These are phyloP conservation scores for Solioccasus polychromus DNA, from an alignment of 768 basidiomycete species.

Conservation along the genomic window DNA sequence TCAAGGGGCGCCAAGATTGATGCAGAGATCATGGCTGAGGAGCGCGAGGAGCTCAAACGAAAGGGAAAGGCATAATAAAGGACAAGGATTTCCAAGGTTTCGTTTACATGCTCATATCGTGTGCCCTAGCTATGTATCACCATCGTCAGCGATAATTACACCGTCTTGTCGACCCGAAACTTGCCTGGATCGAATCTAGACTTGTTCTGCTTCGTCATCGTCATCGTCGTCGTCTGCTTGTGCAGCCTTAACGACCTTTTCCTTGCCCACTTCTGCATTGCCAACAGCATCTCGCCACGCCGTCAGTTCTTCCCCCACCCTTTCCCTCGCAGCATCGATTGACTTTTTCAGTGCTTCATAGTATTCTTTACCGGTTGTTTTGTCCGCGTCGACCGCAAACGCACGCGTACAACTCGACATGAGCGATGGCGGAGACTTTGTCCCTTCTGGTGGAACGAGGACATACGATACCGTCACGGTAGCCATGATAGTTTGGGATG, in stretches of 20 bases:
- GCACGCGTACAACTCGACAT: conserved; percentile 20
- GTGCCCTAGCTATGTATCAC: not conserved
- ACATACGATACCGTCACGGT: conserved; percentile 16
- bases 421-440: conserved; percentile 19
- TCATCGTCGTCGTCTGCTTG: conserved; percentile 48
- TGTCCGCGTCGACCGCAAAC: conserved; percentile 24
- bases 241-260: conserved; percentile 41
- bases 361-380: conserved; percentile 30
- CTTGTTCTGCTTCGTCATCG: conserved; percentile 36
- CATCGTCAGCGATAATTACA: not conserved
- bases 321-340: conserved; percentile 49
- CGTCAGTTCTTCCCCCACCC: conserved; percentile 67
- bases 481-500: conserved; percentile 13
- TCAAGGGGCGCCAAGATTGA: conserved; percentile 59
- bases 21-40: conserved; percentile 51
- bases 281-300: conserved; percentile 74
- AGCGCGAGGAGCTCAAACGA: conserved; percentile 43
- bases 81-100: not conserved
- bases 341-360: conserved; percentile 49
- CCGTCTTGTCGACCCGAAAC: not conserved
- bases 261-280: conserved; percentile 59
- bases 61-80: conserved; percentile 38
- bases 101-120: not conserved
- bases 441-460: conserved; percentile 21
- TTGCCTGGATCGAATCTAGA: not conserved